Evolutionary conservation across 2,329 filamentous ascomycete species (phyloP).

Genomic region (Neonectria ditissima): DNA sequence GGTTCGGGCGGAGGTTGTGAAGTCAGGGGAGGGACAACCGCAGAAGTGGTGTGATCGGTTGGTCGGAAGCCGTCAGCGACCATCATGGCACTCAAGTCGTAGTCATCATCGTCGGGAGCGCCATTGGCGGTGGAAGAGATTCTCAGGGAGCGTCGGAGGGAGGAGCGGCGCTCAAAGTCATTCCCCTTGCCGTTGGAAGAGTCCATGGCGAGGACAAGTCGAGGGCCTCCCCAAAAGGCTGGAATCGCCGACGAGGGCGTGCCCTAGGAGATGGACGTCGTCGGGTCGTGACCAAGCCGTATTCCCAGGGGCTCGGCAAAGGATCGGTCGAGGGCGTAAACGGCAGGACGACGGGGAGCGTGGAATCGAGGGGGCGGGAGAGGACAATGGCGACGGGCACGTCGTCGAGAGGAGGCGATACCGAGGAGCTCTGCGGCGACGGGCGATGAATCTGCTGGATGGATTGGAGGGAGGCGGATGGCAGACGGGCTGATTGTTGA

Average conservation of each 20-base stretch:
- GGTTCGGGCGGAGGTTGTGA: constrained; percentile 36
- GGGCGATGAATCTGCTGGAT: not conserved
- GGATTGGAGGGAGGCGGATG: constrained; percentile 10
- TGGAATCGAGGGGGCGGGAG: constrained; percentile 11
- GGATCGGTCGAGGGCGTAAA: constrained; percentile 23
- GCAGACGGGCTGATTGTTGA: not conserved
- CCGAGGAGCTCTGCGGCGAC: constrained; percentile 18
- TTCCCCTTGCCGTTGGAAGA: constrained; percentile 53
- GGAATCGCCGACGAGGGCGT: constrained; percentile 43
- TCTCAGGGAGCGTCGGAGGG: constrained; percentile 56
- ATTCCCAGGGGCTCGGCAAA: constrained; percentile 34
- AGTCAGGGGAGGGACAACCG: constrained; percentile 24
- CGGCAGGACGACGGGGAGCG: constrained; percentile 11
- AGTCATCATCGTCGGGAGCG: constrained; percentile 57
- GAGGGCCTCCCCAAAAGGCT: constrained; percentile 40
- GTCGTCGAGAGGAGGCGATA: constrained; percentile 14
- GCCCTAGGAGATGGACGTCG: constrained; percentile 31
- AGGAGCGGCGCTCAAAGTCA: constrained; percentile 57
- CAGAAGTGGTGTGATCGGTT: constrained; percentile 32
- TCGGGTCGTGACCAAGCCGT: constrained; percentile 28
- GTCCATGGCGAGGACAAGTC: constrained; percentile 53
- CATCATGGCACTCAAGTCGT: constrained; percentile 61
- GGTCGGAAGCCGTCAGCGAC: constrained; percentile 67
- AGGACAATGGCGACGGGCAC: not conserved
- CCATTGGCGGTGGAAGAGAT: constrained; percentile 50